Evolutionary conservation across 177 flowering plant species (phyloP), one percentile per base, ranked within the genome.

Genomic region (Telopea speciosissima): DNA sequence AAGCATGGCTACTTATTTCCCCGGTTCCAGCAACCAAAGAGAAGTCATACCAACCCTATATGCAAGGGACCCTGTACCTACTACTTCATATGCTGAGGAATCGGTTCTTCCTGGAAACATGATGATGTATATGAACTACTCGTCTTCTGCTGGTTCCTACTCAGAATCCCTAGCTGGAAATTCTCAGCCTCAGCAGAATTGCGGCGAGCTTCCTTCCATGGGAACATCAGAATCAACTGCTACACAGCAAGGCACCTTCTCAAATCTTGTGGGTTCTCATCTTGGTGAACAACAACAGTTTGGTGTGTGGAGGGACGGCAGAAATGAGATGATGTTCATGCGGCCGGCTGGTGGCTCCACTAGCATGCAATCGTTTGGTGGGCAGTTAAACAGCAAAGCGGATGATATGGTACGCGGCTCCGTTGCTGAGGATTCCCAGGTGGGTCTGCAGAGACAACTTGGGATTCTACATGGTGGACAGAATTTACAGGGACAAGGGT

Each of bases 401-500:
- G 62, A 62, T 65, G 68, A 66, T 44, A 17, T 25, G 40, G 33
- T 11, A 21, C 40, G 65, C n/a, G 14, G 40, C 19, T 63, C 65
- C 26, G 40, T 28, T 2, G 17, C 5, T 63, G 66, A 28, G 22
- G 42, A 26, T 16, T 8, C 40, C 16, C 79, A 72, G 60, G 68
- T 75, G 69, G 69, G 80, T 68, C 36, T 83, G 24, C 78, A 74
- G 49, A 77, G 79, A 59, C 85, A 76, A 25, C 49, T 81, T 59
- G 78, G 80, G n/a, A 74, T 79, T 72, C 80, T 87, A 62, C 85
- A 85, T 1, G 70, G 78, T 44, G 85, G 87, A 62, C 90, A 81
- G 67, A 82, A 70, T 63, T 66, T 82, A 78, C 88, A 85, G 77
- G 84, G 88, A 26, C 97, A 90, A 70, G 97, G 98, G 16, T 75